A percentile compares a stretch with the other conserved stretches of the same genome.
These are phyloP conservation scores for Pulveroboletus sp. DNA, from an alignment of 768 basidiomycete genomes.

Conservation along the genomic window DNA sequence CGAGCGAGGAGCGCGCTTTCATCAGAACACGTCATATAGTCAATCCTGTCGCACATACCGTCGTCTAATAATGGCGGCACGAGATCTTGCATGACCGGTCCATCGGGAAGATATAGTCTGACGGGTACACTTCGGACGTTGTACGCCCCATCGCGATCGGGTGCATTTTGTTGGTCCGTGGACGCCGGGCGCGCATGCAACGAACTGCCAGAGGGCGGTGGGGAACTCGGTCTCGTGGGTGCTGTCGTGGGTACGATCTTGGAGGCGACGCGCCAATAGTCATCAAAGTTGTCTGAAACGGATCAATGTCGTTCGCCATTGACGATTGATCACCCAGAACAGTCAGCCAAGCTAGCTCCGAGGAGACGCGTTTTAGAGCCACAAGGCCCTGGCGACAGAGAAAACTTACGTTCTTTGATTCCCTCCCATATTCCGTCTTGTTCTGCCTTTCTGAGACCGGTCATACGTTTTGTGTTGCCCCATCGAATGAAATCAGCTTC, in stretches of 20 bases:
- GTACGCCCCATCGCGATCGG: slow-evolving; percentile 81
- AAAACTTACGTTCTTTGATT: slow-evolving; percentile 80
- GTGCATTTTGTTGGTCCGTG: slow-evolving; percentile 47
- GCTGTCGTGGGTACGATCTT: slow-evolving; percentile 84
- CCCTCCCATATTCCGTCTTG: slow-evolving; percentile 98
- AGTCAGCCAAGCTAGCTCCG: slow-evolving; percentile 21
- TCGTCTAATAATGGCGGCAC: slow-evolving; percentile 75
- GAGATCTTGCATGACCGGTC: slow-evolving; percentile 87
- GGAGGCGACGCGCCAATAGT: slow-evolving; percentile 91
- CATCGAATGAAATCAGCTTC: slow-evolving; percentile 97
- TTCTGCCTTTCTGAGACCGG: slow-evolving; percentile 81
- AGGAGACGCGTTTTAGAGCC: slow-evolving; percentile 16
- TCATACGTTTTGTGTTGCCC: slow-evolving; percentile 94
- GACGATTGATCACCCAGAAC: slow-evolving; percentile 12
- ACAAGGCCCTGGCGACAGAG: slow-evolving; percentile 12
- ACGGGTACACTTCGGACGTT: slow-evolving; percentile 85
- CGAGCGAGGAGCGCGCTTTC: not conserved
- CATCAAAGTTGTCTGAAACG: slow-evolving; percentile 85
- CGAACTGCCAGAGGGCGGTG: slow-evolving; percentile 49
- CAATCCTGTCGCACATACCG: slow-evolving; percentile 44
- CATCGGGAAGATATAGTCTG: slow-evolving; percentile 84
- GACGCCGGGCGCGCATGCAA: slow-evolving; percentile 62
- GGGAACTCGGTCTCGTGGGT: slow-evolving; percentile 53
- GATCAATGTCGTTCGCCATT: slow-evolving; percentile 8
- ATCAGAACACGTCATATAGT: not conserved